Base-by-base conservation (phyloP, 169 alveolate genomes). In the Eimeria necatrix region DNA sequence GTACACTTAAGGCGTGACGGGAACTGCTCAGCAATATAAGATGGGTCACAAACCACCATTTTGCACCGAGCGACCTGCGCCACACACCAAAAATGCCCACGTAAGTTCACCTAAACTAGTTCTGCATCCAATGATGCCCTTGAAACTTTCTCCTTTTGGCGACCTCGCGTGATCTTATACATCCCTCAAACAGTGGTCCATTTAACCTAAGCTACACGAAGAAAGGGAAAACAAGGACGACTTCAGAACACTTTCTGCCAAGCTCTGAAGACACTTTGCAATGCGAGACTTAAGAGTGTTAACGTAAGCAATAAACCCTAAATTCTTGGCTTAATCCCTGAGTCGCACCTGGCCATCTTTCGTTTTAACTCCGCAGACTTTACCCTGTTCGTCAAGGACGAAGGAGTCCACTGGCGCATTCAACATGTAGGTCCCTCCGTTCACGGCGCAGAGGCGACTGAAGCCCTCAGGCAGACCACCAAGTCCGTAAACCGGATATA, bases 391-490 rank as follows among this genome's bases (percentile, higher is more conserved):
- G 94, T 97, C 98, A 93, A 96, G 98, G 14, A 97, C 94, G 73
- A 98, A 97, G 81, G 98, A 98, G 81, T 97, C 99, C 12, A 91
- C 32, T 48, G 96, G 96, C 68, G 85, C 86, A 96, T 99, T 98
- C 76, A 99, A 97, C 99, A 99, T 99, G 97, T 98, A 99, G 46
- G 99, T 98, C 78, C 99, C 99, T 3, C 99, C 99, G 96, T 99
- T 98, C 80, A 99, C 98, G 91, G 99, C 99, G 93, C 99, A 98
- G 95, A 98, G 96, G 95, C 99, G 96, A 9, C 91, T 68, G 97
- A 98, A 98, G 52, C 99, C 99, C 96, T 99, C 99, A 14, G 99
- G 99, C 48, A 99, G 98, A n/a, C 99, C 99, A 59, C 99, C 99
- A 9, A 99, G 98, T 12, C 99, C 99, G 96, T 99, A 99, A 41